Evolutionary conservation across 768 basidiomycete genomes (phyloP).

Genomic region (Neoboletus magnificus): DNA sequence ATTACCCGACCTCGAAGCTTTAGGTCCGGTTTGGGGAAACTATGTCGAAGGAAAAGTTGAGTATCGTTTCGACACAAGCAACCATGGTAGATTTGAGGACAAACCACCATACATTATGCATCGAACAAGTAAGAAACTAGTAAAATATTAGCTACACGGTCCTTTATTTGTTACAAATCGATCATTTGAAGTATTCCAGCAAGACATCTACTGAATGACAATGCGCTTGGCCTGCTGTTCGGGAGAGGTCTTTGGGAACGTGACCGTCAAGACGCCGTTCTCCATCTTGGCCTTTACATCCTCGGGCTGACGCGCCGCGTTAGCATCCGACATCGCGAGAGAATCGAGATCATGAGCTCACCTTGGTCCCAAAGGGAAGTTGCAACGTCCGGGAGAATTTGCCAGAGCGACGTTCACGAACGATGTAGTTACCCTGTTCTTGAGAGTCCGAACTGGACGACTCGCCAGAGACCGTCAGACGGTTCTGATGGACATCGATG

Average conservation of each 20-base stretch:
- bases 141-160: too few relatives aligned
- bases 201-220: slow-evolving; percentile 7
- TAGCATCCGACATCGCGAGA: background rate
- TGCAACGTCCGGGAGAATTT: slow-evolving; percentile 46
- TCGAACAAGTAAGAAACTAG: background rate
- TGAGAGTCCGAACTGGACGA: slow-evolving; percentile 28
- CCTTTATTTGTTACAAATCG: background rate
- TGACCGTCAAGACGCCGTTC: slow-evolving; percentile 44
- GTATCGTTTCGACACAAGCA: background rate
- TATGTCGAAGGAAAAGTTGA: too few relatives aligned
- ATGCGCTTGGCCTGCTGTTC: slow-evolving; percentile 45
- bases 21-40: too few relatives aligned
- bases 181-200: too few relatives aligned
- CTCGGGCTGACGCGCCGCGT: slow-evolving; percentile 30
- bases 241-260: slow-evolving; percentile 42
- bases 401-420: slow-evolving; percentile 45
- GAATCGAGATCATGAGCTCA: slow-evolving; percentile 9
- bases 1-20: too few relatives aligned
- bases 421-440: slow-evolving; percentile 37
- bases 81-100: background rate
- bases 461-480: slow-evolving; percentile 48
- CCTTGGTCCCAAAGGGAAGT: slow-evolving; percentile 46
- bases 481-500: slow-evolving; percentile 46
- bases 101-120: background rate
- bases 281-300: slow-evolving; percentile 48